Conservation (phyloP, 306 rosid genomes). For the Arachis stenosperma region DNA sequence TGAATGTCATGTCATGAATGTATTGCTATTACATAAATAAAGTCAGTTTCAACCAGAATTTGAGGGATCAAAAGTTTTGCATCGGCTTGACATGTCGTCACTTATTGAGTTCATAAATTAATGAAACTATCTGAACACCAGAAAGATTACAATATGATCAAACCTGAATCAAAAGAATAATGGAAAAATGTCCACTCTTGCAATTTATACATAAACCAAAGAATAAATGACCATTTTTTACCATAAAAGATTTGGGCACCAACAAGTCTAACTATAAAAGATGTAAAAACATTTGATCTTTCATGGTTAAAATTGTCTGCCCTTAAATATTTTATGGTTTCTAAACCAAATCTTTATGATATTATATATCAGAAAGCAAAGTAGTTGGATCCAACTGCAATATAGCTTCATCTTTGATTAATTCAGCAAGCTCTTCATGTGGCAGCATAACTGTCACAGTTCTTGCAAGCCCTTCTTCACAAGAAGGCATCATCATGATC, state of each 20-base stretch:
- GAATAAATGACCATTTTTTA: too few relatives aligned
- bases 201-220: neutral
- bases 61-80: too few relatives aligned
- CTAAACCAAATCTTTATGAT: too few relatives aligned
- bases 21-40: too few relatives aligned
- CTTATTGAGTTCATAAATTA: neutral
- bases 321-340: too few relatives aligned
- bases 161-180: neutral
- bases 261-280: too few relatives aligned
- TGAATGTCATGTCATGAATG: neutral
- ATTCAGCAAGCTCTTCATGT: constrained; percentile 44
- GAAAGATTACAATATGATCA: neutral
- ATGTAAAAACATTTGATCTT: too few relatives aligned
- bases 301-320: too few relatives aligned
- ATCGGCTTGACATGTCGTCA: neutral
- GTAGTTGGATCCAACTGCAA: constrained; percentile 53
- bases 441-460: constrained; percentile 57
- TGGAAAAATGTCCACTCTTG: neutral
- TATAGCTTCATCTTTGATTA: constrained; percentile 52
- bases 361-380: constrained; percentile 30
- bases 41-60: neutral
- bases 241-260: too few relatives aligned
- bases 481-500: constrained; percentile 64
- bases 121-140: neutral
- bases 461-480: constrained; percentile 59